Evolutionary conservation across 2,329 filamentous ascomycete genomes (phyloP).

Genomic region (Talaromyces sp.): DNA sequence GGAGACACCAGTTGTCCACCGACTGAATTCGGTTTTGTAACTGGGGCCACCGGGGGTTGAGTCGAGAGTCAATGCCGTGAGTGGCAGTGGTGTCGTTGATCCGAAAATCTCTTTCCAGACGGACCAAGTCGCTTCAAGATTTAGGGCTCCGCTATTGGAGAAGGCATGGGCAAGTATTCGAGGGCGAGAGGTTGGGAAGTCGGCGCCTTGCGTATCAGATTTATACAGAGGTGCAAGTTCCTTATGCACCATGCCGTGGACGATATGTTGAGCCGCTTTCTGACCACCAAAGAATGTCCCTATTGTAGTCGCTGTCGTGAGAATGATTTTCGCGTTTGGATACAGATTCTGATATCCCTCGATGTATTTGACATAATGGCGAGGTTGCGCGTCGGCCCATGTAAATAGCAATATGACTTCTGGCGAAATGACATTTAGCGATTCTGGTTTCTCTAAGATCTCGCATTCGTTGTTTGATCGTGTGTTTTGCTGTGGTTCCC

Average conservation of each 20-base stretch:
- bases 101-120: conserved; percentile 8
- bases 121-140: conserved; percentile 2
- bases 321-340: conserved; percentile 10
- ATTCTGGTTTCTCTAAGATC: background rate
- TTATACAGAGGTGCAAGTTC: conserved; percentile 3
- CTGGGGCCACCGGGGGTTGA: conserved; percentile 6
- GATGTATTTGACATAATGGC: conserved; percentile 12
- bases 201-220: background rate
- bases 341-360: conserved; percentile 11
- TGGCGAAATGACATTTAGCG: background rate
- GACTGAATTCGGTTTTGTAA: conserved; percentile 9
- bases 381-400: conserved; percentile 13
- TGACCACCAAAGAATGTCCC: conserved; percentile 12
- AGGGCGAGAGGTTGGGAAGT: background rate
- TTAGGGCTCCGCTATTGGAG: conserved; percentile 7
- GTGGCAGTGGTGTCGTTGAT: background rate
- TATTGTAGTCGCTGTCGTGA: conserved; percentile 9
- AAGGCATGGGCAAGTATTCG: conserved; percentile 14
- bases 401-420: conserved; percentile 3
- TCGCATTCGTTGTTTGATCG: background rate
- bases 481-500: background rate
- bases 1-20: conserved; percentile 9
- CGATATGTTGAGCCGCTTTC: conserved; percentile 1
- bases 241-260: conserved; percentile 6
- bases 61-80: conserved; percentile 6